phyloP scores from a whole-genome alignment of 768 basidiomycete species.

The Mycena amicta region DNA sequence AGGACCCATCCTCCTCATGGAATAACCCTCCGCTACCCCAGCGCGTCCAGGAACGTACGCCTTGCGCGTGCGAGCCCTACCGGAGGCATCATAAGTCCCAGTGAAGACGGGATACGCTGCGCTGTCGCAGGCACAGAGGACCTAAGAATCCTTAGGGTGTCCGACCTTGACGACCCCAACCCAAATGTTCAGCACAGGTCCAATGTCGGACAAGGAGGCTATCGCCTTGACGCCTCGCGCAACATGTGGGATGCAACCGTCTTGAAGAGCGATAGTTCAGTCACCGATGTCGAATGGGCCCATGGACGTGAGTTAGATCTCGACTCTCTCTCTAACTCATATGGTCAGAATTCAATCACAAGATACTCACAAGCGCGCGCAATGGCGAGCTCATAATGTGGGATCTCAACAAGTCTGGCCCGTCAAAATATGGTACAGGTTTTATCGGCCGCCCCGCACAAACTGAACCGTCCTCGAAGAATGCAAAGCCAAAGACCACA shows the following conservation, averaged over 20 bases:
- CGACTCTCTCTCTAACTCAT: neutral
- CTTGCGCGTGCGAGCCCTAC: slow-evolving; percentile 58
- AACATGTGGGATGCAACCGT: slow-evolving; percentile 82
- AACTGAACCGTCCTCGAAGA: no score
- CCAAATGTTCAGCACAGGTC: slow-evolving; percentile 51
- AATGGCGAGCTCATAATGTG: slow-evolving; percentile 86
- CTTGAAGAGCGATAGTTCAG: slow-evolving; percentile 75
- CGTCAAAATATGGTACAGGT: slow-evolving; percentile 68
- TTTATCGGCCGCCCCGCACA: no score
- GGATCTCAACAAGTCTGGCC: slow-evolving; percentile 70
- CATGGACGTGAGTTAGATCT: slow-evolving; percentile 51
- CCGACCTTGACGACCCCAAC: slow-evolving; percentile 43
- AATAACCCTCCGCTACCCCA: slow-evolving; percentile 26
- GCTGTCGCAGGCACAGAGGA: slow-evolving; percentile 81
- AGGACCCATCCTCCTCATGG: slow-evolving; percentile 44
- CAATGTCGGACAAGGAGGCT: slow-evolving; percentile 58
- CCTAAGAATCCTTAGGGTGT: slow-evolving; percentile 61
- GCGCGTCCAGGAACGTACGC: slow-evolving; percentile 54
- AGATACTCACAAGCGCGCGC: slow-evolving; percentile 77
- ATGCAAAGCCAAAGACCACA: slow-evolving; percentile 66
- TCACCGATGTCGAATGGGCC: slow-evolving; percentile 83
- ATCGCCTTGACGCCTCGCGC: slow-evolving; percentile 69
- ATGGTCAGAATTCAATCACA: slow-evolving; percentile 63
- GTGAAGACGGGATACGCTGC: slow-evolving; percentile 66
- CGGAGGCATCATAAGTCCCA: slow-evolving; percentile 69